Evolutionary conservation across 2,329 filamentous ascomycete species (phyloP), one percentile per base, ranked within the genome.

Genomic region (Alternaria sp.): DNA sequence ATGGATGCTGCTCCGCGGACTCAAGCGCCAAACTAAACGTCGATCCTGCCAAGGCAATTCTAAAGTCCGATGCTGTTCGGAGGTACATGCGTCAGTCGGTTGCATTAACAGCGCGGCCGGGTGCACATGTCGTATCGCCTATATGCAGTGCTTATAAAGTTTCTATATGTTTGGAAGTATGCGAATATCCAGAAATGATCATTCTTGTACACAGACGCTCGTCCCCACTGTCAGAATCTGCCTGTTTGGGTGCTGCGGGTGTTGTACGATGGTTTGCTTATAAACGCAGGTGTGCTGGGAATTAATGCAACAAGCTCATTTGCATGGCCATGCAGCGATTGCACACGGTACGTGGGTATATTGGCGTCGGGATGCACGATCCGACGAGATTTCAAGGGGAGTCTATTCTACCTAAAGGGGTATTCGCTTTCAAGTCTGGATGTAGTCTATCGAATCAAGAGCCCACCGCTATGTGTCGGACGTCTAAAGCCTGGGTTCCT

Each of bases 331-430:
- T 52, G 19, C 17, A 15, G 9, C 12, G 28, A 52, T 25, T 40
- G 36, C 36, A 40, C n/a, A 40, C 9, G 36, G 5, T 40, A 40
- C 36, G 36, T 40, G 36, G n/a, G 36, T 40, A 40, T 40, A 17
- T 11, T 40, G 36, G 36, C 36, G 36, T 40, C 15, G 36, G 36
- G 36, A 40, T 40, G 36, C 15, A 40, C 36, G 36, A 40, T 17
- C 36, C 36, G 36, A 40, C 36, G 36, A 40, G 30, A 36, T 32
- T 12, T 13, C 36, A 40, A 50, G 47, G 11, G 19, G 32, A 17
- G 59, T 62, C 11, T 47, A 59, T 54, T 59, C 56, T 59, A 62
- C 28, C 52, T 50, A 13, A 54, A 50, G 26, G 59, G 60, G 56
- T 62, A 62, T 62, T 50, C 56, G 56, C 40, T 44, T 40, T 25